Evolutionary conservation across 805 yeast genomes (phyloP).

Genomic region (Yamadazyma akitaensis): DNA sequence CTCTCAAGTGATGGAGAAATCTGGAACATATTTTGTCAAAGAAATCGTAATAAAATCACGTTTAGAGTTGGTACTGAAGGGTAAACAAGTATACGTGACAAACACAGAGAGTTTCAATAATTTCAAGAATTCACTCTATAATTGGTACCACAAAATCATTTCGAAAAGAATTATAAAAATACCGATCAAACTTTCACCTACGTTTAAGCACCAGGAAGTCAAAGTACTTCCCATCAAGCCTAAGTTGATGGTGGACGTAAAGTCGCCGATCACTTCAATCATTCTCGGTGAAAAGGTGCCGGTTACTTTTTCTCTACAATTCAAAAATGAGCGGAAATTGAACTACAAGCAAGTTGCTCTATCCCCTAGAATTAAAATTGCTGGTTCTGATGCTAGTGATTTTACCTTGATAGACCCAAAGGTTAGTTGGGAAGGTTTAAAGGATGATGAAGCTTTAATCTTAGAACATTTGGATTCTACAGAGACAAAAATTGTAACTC

Average conservation of each 20-base stretch:
- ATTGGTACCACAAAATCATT: conserved; percentile 7
- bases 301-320: conserved; percentile 19
- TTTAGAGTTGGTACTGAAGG: conserved; percentile 7
- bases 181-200: conserved; percentile 6
- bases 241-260: conserved; percentile 14
- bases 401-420: conserved; percentile 12
- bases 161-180: conserved; percentile 1
- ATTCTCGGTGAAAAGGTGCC: conserved; percentile 31
- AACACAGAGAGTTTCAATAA: conserved; percentile 9
- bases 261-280: conserved; percentile 12
- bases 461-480: conserved; percentile 16
- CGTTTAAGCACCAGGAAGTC: conserved; percentile 12
- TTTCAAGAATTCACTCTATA: not conserved
- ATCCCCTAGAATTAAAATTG: conserved; percentile 19
- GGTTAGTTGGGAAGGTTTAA: conserved; percentile 32
- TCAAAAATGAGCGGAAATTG: conserved; percentile 14
- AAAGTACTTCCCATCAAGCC: conserved; percentile 26
- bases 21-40: conserved; percentile 24
- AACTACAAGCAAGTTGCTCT: conserved; percentile 20
- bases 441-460: conserved; percentile 39
- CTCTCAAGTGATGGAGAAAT: conserved; percentile 16
- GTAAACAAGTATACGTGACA: conserved; percentile 2
- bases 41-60: conserved; percentile 14
- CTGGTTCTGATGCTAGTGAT: conserved; percentile 1
- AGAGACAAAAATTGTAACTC: conserved; percentile 1